A percentile compares a stretch with the other conserved stretches of the same genome.
Conservation (phyloP, 768 basidiomycete genomes). For the Collybiopsis luxurians region DNA sequence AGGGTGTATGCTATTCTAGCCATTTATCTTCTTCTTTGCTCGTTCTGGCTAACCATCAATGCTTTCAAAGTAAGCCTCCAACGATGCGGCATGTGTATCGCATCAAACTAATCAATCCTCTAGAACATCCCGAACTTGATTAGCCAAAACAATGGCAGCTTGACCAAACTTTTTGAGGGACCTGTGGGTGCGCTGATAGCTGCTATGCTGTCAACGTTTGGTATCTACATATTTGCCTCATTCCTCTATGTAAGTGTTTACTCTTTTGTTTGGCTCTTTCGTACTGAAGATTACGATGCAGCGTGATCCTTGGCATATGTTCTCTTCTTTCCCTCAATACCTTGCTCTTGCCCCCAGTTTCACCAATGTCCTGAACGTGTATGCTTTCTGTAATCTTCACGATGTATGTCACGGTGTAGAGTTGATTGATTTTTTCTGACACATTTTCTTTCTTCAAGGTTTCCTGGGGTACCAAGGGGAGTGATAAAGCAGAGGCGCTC, state of each 20-base stretch:
- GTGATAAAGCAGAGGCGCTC: slow-evolving; percentile 89
- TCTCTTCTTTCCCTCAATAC: slow-evolving; percentile 92
- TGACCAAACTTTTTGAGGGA: slow-evolving; percentile 70
- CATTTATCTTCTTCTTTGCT: slow-evolving; percentile 83
- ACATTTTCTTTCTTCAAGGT: slow-evolving; percentile 40
- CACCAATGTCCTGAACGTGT: slow-evolving; percentile 93
- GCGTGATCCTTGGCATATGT: slow-evolving; percentile 98
- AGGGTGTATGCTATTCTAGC: slow-evolving; percentile 86
- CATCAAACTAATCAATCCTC: not conserved
- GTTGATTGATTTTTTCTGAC: not conserved
- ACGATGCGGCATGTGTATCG: not conserved
- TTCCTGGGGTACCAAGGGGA: slow-evolving; percentile 94
- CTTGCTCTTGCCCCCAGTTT: slow-evolving; percentile 88
- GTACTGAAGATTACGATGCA: slow-evolving; percentile 25
- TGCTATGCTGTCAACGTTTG: slow-evolving; percentile 86
- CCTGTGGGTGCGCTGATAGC: slow-evolving; percentile 82
- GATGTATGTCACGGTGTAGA: slow-evolving; percentile 50
- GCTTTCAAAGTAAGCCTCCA: slow-evolving; percentile 63
- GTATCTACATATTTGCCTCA: slow-evolving; percentile 83
- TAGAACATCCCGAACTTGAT: slow-evolving; percentile 55
- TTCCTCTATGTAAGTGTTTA: slow-evolving; percentile 71
- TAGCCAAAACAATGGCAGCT: slow-evolving; percentile 40
- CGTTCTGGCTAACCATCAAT: slow-evolving; percentile 77
- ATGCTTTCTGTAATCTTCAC: slow-evolving; percentile 96
- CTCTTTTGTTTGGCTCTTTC: not conserved